A percentile compares a stretch with the other conserved stretches of the same genome.
Evolutionary conservation across 345 rosid species (phyloP).

Genomic region (Arabidopsis suecica): DNA sequence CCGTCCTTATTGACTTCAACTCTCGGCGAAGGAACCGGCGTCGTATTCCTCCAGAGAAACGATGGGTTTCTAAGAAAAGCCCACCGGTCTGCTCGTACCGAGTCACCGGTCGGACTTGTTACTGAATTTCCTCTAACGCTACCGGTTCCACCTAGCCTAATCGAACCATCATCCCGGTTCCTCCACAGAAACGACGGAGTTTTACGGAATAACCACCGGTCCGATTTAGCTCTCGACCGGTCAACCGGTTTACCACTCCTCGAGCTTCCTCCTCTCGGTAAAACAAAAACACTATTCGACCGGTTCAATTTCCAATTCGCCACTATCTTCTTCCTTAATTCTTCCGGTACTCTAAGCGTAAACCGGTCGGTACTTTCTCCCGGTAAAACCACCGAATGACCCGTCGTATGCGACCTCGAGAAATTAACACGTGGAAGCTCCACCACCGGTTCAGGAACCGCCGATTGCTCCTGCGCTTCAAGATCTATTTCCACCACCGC

Average conservation of each 20-base stretch:
- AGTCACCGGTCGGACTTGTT: slow-evolving; percentile 35
- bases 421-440: slow-evolving; percentile 50
- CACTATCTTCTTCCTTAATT: slow-evolving; percentile 72
- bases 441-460: slow-evolving; percentile 42
- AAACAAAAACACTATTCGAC: slow-evolving; percentile 60
- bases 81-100: slow-evolving; percentile 66
- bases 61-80: slow-evolving; percentile 51
- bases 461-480: slow-evolving; percentile 26
- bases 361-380: slow-evolving; percentile 86
- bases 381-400: slow-evolving; percentile 84
- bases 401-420: slow-evolving; percentile 86
- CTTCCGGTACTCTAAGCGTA: slow-evolving; percentile 73
- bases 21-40: slow-evolving; percentile 60
- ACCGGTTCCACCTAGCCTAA: slow-evolving; percentile 37
- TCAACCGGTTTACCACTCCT: slow-evolving; percentile 48
- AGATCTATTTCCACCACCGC: slow-evolving; percentile 8
- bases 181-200: slow-evolving; percentile 45
- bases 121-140: slow-evolving; percentile 14
- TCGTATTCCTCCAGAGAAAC: slow-evolving; percentile 53
- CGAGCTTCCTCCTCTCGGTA: slow-evolving; percentile 61
- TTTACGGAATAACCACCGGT: slow-evolving; percentile 44
- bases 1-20: slow-evolving; percentile 41
- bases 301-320: slow-evolving; percentile 68
- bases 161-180: slow-evolving; percentile 44
- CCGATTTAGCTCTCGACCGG: slow-evolving; percentile 30